A percentile compares a stretch with the other conserved stretches of the same genome.
Evolutionary conservation across 2,329 filamentous ascomycete species (phyloP).

Genomic region (Clarireedia hainanense): DNA sequence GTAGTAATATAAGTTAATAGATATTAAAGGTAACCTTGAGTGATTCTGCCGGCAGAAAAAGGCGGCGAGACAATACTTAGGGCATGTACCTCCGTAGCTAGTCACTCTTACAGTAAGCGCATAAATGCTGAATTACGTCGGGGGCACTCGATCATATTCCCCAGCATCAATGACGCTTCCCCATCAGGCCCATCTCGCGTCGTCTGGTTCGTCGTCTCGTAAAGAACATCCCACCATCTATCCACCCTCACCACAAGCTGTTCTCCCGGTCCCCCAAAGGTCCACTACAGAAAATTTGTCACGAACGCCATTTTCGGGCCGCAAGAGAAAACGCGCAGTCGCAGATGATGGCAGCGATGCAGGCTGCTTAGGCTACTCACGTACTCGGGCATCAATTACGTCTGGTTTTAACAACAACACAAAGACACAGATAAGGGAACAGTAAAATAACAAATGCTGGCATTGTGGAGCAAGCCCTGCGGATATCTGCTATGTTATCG

Average conservation of each 20-base stretch:
- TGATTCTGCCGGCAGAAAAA: too few relatives aligned
- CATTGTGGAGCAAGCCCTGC: slow-evolving; percentile 16
- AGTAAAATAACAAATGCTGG: slow-evolving; percentile 18
- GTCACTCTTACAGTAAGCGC: too few relatives aligned
- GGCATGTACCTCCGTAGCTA: too few relatives aligned
- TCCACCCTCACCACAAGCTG: slow-evolving; percentile 12
- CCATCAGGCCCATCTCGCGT: too few relatives aligned
- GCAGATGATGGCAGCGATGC: slow-evolving; percentile 14
- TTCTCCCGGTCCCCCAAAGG: slow-evolving; percentile 7
- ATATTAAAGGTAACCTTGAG: too few relatives aligned
- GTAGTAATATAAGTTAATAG: too few relatives aligned
- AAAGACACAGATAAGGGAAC: slow-evolving; percentile 13
- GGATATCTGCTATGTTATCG: slow-evolving; percentile 18
- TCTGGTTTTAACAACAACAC: slow-evolving; percentile 18
- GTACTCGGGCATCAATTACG: slow-evolving; percentile 15
- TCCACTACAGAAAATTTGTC: slow-evolving; percentile 14
- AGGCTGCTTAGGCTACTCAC: slow-evolving; percentile 12
- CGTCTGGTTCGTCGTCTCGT: too few relatives aligned
- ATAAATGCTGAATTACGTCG: too few relatives aligned
- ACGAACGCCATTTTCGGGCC: slow-evolving; percentile 12
- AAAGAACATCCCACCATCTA: too few relatives aligned
- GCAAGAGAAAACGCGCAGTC: slow-evolving; percentile 4
- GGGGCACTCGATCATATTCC: too few relatives aligned
- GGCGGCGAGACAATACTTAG: too few relatives aligned
- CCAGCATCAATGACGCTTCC: too few relatives aligned